phyloP scores from a whole-genome alignment of 2,329 filamentous ascomycete species.

The Neoarthrinium moseri region DNA sequence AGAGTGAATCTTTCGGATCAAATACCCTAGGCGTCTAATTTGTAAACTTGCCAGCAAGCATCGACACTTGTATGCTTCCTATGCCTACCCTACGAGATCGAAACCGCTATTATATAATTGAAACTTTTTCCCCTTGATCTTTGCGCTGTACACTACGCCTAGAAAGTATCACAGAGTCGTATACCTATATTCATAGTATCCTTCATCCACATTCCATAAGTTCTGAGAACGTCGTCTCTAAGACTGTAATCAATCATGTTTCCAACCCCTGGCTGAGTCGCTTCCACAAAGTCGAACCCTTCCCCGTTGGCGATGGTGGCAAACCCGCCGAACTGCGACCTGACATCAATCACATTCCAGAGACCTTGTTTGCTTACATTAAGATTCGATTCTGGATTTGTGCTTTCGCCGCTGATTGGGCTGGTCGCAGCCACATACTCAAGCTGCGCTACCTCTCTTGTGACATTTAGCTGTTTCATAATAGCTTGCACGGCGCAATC shows the following conservation, averaged over 20 bases:
- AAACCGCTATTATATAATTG: too few relatives aligned
- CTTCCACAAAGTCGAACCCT: slow-evolving; percentile 1
- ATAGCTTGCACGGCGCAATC: background rate
- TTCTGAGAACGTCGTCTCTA: background rate
- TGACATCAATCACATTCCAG: background rate
- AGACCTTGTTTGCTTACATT: background rate
- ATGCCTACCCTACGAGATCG: too few relatives aligned
- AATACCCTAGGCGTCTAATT: too few relatives aligned
- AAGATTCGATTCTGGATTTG: background rate
- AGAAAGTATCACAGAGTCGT: too few relatives aligned
- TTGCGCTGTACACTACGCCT: too few relatives aligned
- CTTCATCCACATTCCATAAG: background rate
- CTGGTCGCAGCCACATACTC: background rate
- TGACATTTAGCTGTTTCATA: background rate
- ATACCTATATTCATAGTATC: too few relatives aligned
- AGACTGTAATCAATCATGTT: slow-evolving; percentile 2
- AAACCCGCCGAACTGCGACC: background rate
- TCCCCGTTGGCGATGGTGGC: background rate
- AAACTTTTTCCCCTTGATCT: too few relatives aligned
- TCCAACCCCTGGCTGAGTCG: background rate
- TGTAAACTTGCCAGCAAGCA: too few relatives aligned
- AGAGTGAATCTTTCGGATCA: too few relatives aligned
- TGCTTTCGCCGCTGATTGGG: background rate
- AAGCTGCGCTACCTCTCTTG: background rate
- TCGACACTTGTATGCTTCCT: too few relatives aligned